These are phyloP conservation scores for Gryganskiella cystojenkinii DNA, from an alignment of 192 early-diverging fungal genomes.

Conservation along the genomic window DNA sequence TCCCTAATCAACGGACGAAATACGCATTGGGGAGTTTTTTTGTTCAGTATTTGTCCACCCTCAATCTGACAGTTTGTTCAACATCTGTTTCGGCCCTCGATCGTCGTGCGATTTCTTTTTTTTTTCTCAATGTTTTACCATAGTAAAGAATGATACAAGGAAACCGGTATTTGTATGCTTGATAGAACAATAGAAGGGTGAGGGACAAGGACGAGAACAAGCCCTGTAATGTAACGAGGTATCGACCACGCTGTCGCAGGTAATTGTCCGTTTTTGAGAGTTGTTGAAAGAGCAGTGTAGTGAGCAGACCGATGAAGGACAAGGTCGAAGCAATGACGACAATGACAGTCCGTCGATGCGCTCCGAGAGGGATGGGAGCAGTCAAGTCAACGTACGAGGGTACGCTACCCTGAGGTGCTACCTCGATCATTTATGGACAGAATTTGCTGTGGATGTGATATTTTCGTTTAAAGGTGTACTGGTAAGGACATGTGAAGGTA, in stretches of 20 bases:
- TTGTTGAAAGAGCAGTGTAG: slow-evolving; percentile 40
- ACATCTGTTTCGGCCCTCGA: not conserved
- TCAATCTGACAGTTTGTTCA: too few species aligned
- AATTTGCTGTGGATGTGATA: not conserved
- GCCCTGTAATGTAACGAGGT: slow-evolving; percentile 37
- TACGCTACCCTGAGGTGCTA: not conserved
- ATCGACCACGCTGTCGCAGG: slow-evolving; percentile 46
- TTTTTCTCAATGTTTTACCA: slow-evolving; percentile 1
- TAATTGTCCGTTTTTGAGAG: slow-evolving; percentile 43
- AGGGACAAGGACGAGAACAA: slow-evolving; percentile 23
- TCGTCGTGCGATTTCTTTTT: not conserved
- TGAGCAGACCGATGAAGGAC: slow-evolving; percentile 6
- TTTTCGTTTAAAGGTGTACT: not conserved
- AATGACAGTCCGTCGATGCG: slow-evolving; percentile 18
- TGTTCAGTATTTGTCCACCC: too few species aligned
- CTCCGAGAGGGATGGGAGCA: slow-evolving; percentile 8
- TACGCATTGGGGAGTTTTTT: not conserved
- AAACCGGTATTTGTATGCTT: slow-evolving; percentile 23
- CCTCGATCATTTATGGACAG: not conserved
- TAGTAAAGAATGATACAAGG: slow-evolving; percentile 31
- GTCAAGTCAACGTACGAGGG: not conserved
- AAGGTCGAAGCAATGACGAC: slow-evolving; percentile 7
- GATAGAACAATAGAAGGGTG: slow-evolving; percentile 10
- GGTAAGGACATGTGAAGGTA: not conserved
- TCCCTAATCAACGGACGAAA: slow-evolving; percentile 6